Conservation (phyloP, 805 yeast genomes). For the Metschnikowia lachancei region DNA sequence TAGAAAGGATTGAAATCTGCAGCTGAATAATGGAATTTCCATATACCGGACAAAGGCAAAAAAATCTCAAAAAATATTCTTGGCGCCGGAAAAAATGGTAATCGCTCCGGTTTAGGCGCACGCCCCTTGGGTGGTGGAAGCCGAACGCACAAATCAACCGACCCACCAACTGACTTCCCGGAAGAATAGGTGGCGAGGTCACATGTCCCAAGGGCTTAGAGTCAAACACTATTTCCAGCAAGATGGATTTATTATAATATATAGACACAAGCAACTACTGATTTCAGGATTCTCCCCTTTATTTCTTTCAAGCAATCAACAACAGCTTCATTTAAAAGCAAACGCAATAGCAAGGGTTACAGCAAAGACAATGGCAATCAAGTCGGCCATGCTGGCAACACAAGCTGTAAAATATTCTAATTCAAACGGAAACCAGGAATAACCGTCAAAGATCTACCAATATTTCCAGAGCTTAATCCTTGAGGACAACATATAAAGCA, state of each 20-base stretch:
- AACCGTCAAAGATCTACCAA: too few relatives aligned
- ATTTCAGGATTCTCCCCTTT: too few relatives aligned
- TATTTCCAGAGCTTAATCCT: constrained; percentile 9
- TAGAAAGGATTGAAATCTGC: constrained; percentile 1
- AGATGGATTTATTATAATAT: neutral
- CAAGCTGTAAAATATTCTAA: neutral
- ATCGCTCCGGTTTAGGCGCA: neutral
- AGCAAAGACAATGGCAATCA: neutral
- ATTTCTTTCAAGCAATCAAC: too few relatives aligned
- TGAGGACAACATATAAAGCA: constrained; percentile 62
- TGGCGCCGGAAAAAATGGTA: neutral
- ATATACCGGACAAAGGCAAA: constrained; percentile 2
- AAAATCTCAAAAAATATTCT: neutral
- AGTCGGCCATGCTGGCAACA: neutral
- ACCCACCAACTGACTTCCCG: neutral
- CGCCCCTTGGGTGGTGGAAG: too few relatives aligned
- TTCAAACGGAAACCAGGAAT: too few relatives aligned
- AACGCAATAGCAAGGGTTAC: neutral
- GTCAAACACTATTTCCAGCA: neutral
- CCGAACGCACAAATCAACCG: too few relatives aligned
- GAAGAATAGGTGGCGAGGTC: too few relatives aligned
- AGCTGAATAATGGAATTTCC: constrained; percentile 2
- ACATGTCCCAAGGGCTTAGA: too few relatives aligned
- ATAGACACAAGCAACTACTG: too few relatives aligned
- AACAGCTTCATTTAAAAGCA: neutral